A percentile compares a stretch with the other conserved stretches of the same genome.
Evolutionary conservation across 768 basidiomycete species (phyloP).

Genomic region (Suillus weaverae): DNA sequence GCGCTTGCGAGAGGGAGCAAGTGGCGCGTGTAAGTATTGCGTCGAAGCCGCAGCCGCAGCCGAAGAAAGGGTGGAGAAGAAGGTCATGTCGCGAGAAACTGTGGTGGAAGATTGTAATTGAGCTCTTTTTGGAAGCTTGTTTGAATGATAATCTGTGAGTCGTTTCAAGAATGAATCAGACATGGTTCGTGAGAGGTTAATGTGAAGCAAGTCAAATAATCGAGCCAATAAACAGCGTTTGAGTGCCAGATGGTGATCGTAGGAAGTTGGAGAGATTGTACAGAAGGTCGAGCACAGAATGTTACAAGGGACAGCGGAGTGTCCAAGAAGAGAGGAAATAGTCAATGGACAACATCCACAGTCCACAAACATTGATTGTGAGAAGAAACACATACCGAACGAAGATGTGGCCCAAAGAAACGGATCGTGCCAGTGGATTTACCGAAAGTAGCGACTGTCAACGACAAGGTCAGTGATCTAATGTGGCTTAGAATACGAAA

Average conservation of each 20-base stretch:
- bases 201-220: slow-evolving; percentile 23
- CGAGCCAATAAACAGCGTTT: slow-evolving; percentile 20
- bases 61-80: slow-evolving; percentile 44
- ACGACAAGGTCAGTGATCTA: slow-evolving; percentile 20
- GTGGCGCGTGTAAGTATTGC: slow-evolving; percentile 42
- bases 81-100: slow-evolving; percentile 49
- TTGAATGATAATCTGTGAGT: slow-evolving; percentile 40
- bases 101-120: slow-evolving; percentile 27
- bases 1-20: slow-evolving; percentile 48
- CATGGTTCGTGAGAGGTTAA: slow-evolving; percentile 25
- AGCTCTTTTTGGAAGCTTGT: slow-evolving; percentile 49
- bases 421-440: slow-evolving; percentile 23
- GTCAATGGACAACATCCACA: slow-evolving; percentile 16
- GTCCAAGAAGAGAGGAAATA: slow-evolving; percentile 6
- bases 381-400: slow-evolving; percentile 33
- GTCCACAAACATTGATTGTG: slow-evolving; percentile 11
- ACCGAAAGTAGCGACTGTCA: slow-evolving; percentile 24
- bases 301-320: background rate
- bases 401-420: slow-evolving; percentile 18
- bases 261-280: slow-evolving; percentile 7
- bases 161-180: slow-evolving; percentile 37
- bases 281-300: background rate
- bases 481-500: slow-evolving; percentile 16
- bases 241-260: slow-evolving; percentile 16
- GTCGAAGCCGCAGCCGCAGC: slow-evolving; percentile 44